Base-by-base conservation (phyloP, 2,329 filamentous ascomycete genomes). In the Scleromitrula shiraiana region DNA sequence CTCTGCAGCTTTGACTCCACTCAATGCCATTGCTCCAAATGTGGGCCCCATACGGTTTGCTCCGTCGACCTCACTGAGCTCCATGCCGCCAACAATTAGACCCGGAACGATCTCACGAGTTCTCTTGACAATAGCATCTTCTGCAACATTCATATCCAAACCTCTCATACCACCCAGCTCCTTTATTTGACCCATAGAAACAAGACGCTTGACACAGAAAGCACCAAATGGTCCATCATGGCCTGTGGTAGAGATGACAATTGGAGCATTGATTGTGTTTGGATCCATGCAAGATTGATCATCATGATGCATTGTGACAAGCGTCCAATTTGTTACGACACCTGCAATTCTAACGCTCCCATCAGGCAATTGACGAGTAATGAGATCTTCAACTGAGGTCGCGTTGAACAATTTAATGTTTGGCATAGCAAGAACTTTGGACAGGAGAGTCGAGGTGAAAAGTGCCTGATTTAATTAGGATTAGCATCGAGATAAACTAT, bases 391-490 rank as follows among this genome's bases (percentile, higher is more conserved):
- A 36, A 96, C 89, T 17, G 85, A 77, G 29, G 90, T 95, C 30
- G 89, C 89, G 65, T 96, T 96, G 80, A 95, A 96, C 53, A 96
- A 81, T 78, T 96, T 96, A 63, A 95, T 79, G 68, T 96, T 95
- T 54, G 87, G 85, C 72, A 94, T 86, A 51, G 77, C 70, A 43
- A 96, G 73, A 8, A 96, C 89, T 69, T 85, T 85, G 64, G 83
- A 84, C 60, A 96, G 72, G 50, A 96, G 73, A 22, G 89, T 95
- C 51, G 83, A 88, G 26, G 89, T 96, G 74, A 95, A 95, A 52
- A 95, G 77, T 0, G 89, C 87, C 27, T 63, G 36, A n/a, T n/a
- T n/a, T n/a, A n/a, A n/a, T n/a, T n/a, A n/a, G n/a, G n/a, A n/a
- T n/a, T n/a, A n/a, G n/a, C n/a, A n/a, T n/a, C n/a, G n/a, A n/a